Evolutionary conservation across 2,329 filamentous ascomycete species (phyloP).

Genomic region (Fusarium succisae): DNA sequence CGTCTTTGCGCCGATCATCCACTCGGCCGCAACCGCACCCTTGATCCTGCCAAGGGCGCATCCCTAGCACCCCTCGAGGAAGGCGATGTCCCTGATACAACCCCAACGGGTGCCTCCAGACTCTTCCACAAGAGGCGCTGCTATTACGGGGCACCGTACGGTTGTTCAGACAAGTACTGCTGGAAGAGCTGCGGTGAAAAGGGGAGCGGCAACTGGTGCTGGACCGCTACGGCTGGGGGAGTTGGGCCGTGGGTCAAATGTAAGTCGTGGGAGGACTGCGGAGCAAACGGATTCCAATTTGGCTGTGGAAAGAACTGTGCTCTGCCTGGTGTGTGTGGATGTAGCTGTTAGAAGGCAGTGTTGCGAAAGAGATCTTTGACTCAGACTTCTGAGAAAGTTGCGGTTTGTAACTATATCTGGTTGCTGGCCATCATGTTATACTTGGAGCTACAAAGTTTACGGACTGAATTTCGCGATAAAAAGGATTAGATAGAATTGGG

Average conservation of each 20-base stretch:
- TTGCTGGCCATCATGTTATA: not conserved
- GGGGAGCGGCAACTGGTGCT: not conserved
- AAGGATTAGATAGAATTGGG: not conserved
- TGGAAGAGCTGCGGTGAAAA: not conserved
- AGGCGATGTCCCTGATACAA: not conserved
- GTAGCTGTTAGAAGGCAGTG: not conserved
- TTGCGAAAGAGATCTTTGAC: not conserved
- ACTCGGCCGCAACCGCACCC: not conserved
- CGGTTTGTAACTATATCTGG: not conserved
- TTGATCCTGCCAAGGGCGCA: not conserved
- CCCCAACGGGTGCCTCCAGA: not conserved
- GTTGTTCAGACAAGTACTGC: not conserved
- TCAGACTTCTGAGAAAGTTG: not conserved
- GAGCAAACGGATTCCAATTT: not conserved
- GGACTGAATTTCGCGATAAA: no score
- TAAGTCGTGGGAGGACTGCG: not conserved
- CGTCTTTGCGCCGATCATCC: not conserved
- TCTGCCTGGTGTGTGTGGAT: not conserved
- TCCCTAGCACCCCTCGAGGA: not conserved
- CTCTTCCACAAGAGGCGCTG: not conserved
- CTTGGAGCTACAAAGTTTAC: not conserved
- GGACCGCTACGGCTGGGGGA: not conserved
- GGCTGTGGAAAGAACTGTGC: not conserved
- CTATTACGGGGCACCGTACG: not conserved
- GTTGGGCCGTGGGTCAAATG: not conserved